Evolutionary conservation across 768 basidiomycete genomes (phyloP), one percentile per base, ranked within the genome.

Genomic region (Leccinum olivaceopallidum): DNA sequence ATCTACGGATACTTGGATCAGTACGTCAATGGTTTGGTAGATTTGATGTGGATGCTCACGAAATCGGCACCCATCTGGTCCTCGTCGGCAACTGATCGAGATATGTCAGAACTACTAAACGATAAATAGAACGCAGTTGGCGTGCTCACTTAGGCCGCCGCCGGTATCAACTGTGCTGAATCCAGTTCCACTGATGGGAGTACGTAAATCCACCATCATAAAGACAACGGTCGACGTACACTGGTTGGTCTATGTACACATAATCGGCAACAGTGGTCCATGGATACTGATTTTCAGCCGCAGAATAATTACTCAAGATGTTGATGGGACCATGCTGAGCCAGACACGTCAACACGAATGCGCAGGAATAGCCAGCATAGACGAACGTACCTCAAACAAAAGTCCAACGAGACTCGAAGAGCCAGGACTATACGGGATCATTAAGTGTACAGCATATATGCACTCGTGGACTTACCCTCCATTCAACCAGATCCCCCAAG

Each of bases 171-270:
- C 82, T 5, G 87, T 90, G 10, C 86, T 79, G 66, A 76, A 88
- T 2, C 88, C 88, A 13, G 78, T 78, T n/a, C 87, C 88, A 22
- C 83, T 82, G 61, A 36, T 28, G 22, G 13, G 22, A n/a, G 60
- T n/a, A 42, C 8, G 39, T 64, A 66, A 56, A 30, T 3, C 4
- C 12, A 7, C 3, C 1, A 5, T 1, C 9, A 47, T 32, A 28
- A 30, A 32, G 8, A 34, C 2, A 20, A 16, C 30, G 30, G 30
- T 9, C 6, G 49, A 65, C 77, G 2, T 68, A 76, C 68, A 86
- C 87, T 55, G 88, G 89, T 59, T 89, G 85, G 65, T 90, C 89
- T 49, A 90, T 76, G 86, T 85, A 89, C 54, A 90, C 80, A 63
- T 83, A 85, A 37, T 60, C 66, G 5, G 85, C 81, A 26, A 88